phyloP scores from a whole-genome alignment of 495 filamentous ascomycete genomes.

The Aspergillus ostianus region DNA sequence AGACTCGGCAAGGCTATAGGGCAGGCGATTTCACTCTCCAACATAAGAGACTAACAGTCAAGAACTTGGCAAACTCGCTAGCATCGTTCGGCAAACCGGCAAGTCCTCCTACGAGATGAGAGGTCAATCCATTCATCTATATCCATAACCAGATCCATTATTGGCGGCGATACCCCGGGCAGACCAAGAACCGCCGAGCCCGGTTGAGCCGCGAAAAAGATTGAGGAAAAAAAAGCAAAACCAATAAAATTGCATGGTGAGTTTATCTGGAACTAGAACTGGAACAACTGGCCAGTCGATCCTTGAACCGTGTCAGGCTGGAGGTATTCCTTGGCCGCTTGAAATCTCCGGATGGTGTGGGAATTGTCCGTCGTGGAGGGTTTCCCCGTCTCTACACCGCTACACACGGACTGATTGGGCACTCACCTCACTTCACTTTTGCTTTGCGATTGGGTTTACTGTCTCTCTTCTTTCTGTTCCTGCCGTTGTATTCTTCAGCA shows the following conservation, averaged over 20 bases:
- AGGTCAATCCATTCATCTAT: background rate
- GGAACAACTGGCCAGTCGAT: background rate
- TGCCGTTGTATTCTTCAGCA: background rate
- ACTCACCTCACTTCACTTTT: too few relatives aligned
- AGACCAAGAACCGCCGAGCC: background rate
- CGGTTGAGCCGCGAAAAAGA: background rate
- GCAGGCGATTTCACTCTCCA: background rate
- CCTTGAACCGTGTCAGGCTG: background rate
- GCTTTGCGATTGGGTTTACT: too few relatives aligned
- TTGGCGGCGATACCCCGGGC: too few relatives aligned
- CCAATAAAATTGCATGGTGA: too few relatives aligned
- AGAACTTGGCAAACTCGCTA: background rate
- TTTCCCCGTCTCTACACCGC: background rate
- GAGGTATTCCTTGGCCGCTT: background rate
- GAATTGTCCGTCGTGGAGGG: background rate
- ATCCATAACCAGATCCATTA: too few relatives aligned
- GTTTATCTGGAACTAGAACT: background rate
- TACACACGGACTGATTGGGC: background rate
- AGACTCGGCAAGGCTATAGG: background rate
- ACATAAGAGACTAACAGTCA: too few relatives aligned
- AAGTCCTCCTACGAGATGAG: background rate
- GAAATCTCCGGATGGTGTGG: background rate
- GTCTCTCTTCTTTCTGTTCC: too few relatives aligned
- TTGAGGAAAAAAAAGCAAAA: too few relatives aligned
- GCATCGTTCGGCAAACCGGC: background rate